phyloP scores from a whole-genome alignment of 2,329 filamentous ascomycete species.

The Shiraia sp. region DNA sequence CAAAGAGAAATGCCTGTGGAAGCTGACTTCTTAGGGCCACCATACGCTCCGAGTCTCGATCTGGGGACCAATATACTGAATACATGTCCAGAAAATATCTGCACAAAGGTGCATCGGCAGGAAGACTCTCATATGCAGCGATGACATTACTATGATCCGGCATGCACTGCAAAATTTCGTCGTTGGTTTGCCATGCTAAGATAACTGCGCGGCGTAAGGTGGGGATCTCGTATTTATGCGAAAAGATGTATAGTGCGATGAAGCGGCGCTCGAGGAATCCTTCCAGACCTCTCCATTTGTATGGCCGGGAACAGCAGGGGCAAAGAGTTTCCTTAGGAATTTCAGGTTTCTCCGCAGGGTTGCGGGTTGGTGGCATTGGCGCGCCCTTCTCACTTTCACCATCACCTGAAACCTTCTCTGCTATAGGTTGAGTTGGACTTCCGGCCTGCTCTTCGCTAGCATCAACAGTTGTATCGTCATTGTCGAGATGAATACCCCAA shows the following conservation, averaged over 20 bases:
- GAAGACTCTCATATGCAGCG: slow-evolving; percentile 36
- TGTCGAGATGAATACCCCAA: slow-evolving; percentile 41
- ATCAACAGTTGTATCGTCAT: slow-evolving; percentile 28
- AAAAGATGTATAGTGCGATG: slow-evolving; percentile 41
- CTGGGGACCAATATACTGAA: slow-evolving; percentile 42
- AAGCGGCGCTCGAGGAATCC: slow-evolving; percentile 43
- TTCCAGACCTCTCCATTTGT: slow-evolving; percentile 44
- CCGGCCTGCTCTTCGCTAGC: slow-evolving; percentile 12
- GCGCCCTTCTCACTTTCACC: slow-evolving; percentile 28
- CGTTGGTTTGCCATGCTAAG: slow-evolving; percentile 41
- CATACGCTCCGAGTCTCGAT: slow-evolving; percentile 36
- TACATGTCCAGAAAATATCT: slow-evolving; percentile 44
- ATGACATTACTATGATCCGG: slow-evolving; percentile 44
- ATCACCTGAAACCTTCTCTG: slow-evolving; percentile 38
- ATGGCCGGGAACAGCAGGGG: slow-evolving; percentile 40
- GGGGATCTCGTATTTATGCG: slow-evolving; percentile 38
- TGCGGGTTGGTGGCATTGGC: slow-evolving; percentile 28
- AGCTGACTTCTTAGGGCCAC: slow-evolving; percentile 36
- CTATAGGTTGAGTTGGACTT: slow-evolving; percentile 18
- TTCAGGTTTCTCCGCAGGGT: slow-evolving; percentile 38
- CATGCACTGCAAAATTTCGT: slow-evolving; percentile 43
- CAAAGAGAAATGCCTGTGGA: slow-evolving; percentile 40
- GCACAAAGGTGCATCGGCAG: slow-evolving; percentile 35
- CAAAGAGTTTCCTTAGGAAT: slow-evolving; percentile 41
- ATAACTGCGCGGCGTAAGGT: slow-evolving; percentile 37